A percentile compares a stretch with the other conserved stretches of the same genome.
These are phyloP conservation scores for Trichoderma gamsii DNA, from an alignment of 495 filamentous ascomycete genomes.

Conservation along the genomic window DNA sequence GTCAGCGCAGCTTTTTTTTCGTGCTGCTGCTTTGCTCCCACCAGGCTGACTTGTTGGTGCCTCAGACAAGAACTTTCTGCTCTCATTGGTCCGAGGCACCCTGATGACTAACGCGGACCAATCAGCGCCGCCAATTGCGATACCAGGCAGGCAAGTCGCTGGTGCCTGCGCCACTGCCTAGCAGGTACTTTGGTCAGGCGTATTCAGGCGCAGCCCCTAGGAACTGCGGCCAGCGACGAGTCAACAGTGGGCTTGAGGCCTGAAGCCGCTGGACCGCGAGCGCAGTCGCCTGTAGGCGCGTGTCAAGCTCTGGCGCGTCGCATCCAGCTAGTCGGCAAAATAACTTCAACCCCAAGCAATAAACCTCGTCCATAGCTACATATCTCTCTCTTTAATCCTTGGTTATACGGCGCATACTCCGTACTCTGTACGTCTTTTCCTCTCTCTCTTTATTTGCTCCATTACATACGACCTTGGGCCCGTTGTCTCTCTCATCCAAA, in stretches of 20 bases:
- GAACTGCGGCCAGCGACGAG: not conserved
- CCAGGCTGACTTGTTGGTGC: constrained; percentile 8
- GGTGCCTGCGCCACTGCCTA: constrained; percentile 6
- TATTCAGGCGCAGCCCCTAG: not conserved
- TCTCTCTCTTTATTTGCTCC: not conserved
- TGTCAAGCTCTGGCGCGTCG: constrained; percentile 11
- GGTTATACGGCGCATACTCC: not conserved
- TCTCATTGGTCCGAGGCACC: not conserved
- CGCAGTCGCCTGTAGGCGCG: constrained; percentile 2
- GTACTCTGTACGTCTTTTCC: not conserved
- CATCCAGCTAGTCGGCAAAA: not conserved
- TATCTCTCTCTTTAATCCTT: not conserved
- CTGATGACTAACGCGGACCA: not conserved
- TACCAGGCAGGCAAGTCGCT: constrained; percentile 1
- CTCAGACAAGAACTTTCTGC: constrained; percentile 7
- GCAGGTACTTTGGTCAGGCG: not conserved
- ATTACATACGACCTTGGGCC: not conserved
- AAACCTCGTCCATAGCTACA: not conserved
- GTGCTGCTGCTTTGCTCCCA: not conserved
- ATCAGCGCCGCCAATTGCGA: constrained; percentile 2
- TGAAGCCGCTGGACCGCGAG: constrained; percentile 6
- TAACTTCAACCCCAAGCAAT: not conserved
- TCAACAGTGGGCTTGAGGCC: not conserved
- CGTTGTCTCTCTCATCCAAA: not conserved
- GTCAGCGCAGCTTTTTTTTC: constrained; percentile 12